These are phyloP conservation scores for Phytophthora rubi DNA, from an alignment of 352 stramenopile species.

Conservation along the genomic window DNA sequence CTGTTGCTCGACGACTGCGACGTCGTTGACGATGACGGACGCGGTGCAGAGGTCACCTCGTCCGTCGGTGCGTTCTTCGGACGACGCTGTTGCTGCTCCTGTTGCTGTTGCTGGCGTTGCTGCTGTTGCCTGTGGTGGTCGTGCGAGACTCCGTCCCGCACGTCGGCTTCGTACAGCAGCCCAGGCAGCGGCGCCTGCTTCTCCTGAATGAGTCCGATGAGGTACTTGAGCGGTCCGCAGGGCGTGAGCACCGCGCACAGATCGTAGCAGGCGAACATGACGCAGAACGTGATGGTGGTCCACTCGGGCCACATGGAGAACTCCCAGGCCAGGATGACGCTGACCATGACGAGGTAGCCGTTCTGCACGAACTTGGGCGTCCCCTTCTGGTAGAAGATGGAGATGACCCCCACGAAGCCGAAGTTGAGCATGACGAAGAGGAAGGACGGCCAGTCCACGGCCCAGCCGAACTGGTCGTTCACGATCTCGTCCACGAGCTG, in stretches of 20 bases:
- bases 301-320: constrained; percentile 97
- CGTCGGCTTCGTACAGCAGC: constrained; percentile 96
- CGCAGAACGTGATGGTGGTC: constrained; percentile 91
- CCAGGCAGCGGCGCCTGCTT: constrained; percentile 91
- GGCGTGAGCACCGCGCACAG: constrained; percentile 98
- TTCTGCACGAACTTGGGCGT: constrained; percentile 91
- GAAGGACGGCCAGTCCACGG: constrained; percentile 79
- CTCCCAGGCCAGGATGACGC: constrained; percentile 97
- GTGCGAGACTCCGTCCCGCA: constrained; percentile 76
- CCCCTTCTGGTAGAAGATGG: constrained; percentile 92
- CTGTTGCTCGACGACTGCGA: constrained; percentile 46
- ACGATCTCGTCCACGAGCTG: constrained; percentile 86
- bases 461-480: constrained; percentile 74
- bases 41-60: constrained; percentile 11
- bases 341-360: constrained; percentile 94
- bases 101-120: constrained; percentile 26
- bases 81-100: constrained; percentile 17
- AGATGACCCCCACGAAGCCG: constrained; percentile 86
- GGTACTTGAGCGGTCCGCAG: constrained; percentile 96
- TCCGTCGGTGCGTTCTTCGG: constrained; percentile 30
- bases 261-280: constrained; percentile 98
- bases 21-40: constrained; percentile 46
- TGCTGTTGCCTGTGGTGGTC: constrained; percentile 39
- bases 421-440: constrained; percentile 93
- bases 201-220: constrained; percentile 93